Conservation (phyloP, 208 protist genomes). For the Trypanosoma cruzi region DNA sequence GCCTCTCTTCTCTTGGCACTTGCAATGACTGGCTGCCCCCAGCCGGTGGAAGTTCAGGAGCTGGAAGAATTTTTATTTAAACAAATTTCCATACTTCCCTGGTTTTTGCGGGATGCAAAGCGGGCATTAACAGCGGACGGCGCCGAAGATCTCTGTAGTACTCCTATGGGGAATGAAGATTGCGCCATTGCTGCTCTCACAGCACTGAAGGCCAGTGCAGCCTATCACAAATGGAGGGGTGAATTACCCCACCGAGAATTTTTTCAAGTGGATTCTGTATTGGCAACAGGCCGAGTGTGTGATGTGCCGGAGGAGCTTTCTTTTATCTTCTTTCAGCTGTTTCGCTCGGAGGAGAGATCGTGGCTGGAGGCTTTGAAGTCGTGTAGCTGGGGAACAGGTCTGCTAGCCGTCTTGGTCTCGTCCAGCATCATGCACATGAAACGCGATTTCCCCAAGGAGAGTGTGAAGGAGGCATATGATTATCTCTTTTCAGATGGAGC, state of each 20-base stretch:
- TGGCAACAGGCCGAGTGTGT: constrained; percentile 1
- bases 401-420: constrained; percentile 25
- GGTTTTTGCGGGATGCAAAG: constrained; percentile 2
- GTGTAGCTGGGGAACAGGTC: constrained; percentile 15
- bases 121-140: not conserved
- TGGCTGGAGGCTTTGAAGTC: constrained; percentile 20
- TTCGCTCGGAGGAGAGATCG: constrained; percentile 9
- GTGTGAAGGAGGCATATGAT: constrained; percentile 3
- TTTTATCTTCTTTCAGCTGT: constrained; percentile 9
- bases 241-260: constrained; percentile 12
- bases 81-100: constrained; percentile 16
- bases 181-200: constrained; percentile 11
- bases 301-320: constrained; percentile 13
- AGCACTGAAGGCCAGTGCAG: constrained; percentile 24
- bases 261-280: constrained; percentile 7
- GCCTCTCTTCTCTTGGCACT: constrained; percentile 28
- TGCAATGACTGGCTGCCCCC: constrained; percentile 11
- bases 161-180: not conserved
- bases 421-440: constrained; percentile 14
- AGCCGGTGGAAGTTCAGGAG: constrained; percentile 10
- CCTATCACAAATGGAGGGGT: constrained; percentile 17
- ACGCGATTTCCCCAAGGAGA: not conserved
- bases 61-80: constrained; percentile 25
- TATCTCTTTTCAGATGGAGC: constrained; percentile 18
- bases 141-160: not conserved